These are phyloP conservation scores for Batkoa obscura DNA, from an alignment of 371 early-diverging fungal genomes.

Conservation along the genomic window DNA sequence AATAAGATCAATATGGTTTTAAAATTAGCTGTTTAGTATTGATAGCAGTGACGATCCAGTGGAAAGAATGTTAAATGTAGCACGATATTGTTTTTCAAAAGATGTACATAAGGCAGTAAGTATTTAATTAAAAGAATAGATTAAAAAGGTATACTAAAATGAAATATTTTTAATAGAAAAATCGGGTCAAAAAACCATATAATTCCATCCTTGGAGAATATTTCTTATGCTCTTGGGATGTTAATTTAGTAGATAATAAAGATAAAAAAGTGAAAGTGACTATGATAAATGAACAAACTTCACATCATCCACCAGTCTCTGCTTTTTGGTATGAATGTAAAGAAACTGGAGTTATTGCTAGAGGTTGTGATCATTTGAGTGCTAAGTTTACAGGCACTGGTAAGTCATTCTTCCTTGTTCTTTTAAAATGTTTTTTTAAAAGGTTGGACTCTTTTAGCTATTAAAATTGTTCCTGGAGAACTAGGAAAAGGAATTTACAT, in stretches of 20 bases:
- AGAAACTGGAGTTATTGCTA: slow-evolving; percentile 23
- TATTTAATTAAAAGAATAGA: not conserved
- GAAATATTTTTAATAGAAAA: slow-evolving; percentile 7
- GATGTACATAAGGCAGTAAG: slow-evolving; percentile 32
- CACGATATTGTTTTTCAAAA: slow-evolving; percentile 48
- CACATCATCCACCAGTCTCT: slow-evolving; percentile 25
- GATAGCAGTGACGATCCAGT: slow-evolving; percentile 31
- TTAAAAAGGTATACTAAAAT: not conserved
- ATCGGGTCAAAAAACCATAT: slow-evolving; percentile 28
- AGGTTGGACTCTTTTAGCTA: slow-evolving; percentile 10
- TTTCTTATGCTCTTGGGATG: slow-evolving; percentile 32
- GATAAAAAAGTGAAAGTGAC: slow-evolving; percentile 13
- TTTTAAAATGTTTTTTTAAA: not conserved
- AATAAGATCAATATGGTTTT: not conserved
- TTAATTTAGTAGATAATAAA: slow-evolving; percentile 9
- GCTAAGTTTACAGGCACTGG: slow-evolving; percentile 34
- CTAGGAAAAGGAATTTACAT: slow-evolving; percentile 33
- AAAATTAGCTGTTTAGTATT: slow-evolving; percentile 15
- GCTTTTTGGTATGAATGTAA: slow-evolving; percentile 25
- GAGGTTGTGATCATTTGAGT: slow-evolving; percentile 29
- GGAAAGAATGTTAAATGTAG: slow-evolving; percentile 38
- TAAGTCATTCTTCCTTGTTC: slow-evolving; percentile 5
- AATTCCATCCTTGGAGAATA: slow-evolving; percentile 37
- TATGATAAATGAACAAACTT: slow-evolving; percentile 27
- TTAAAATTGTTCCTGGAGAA: slow-evolving; percentile 25